These are phyloP conservation scores for Eruca vesicaria DNA, from an alignment of 441 rosid species.

Conservation along the genomic window DNA sequence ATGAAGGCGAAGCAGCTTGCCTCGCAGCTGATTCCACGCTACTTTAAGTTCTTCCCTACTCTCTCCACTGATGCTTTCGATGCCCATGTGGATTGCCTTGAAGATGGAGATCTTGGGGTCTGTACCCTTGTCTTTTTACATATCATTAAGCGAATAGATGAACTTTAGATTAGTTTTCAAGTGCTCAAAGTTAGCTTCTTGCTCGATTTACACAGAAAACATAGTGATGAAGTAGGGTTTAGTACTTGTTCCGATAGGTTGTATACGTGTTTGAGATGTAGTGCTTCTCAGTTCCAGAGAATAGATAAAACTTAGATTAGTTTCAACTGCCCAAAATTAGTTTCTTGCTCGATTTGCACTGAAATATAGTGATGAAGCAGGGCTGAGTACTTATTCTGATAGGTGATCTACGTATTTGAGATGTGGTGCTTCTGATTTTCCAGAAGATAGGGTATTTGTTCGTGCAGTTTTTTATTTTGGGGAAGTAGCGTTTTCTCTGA, in stretches of 20 bases:
- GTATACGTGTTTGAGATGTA: not conserved
- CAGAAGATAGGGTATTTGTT: not conserved
- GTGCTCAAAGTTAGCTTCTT: constrained; percentile 3
- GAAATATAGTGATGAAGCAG: not conserved
- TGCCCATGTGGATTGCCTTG: constrained; percentile 83
- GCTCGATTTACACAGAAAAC: not conserved
- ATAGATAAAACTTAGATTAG: not conserved
- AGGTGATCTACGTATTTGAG: not conserved
- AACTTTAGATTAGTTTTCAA: not conserved
- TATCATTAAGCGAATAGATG: too few relatives aligned
- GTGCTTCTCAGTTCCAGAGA: not conserved
- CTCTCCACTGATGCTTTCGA: constrained; percentile 65
- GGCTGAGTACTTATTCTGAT: not conserved
- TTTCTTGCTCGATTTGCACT: not conserved
- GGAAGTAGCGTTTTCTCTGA: too few relatives aligned
- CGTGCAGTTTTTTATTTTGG: not conserved
- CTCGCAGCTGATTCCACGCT: constrained; percentile 97
- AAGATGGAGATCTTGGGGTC: constrained; percentile 86
- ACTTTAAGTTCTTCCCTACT: constrained; percentile 92
- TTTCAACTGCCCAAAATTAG: not conserved
- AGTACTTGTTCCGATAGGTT: not conserved
- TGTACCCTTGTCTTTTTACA: constrained; percentile 24
- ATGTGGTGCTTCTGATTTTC: not conserved
- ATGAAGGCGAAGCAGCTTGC: constrained; percentile 91
- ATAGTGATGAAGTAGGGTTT: not conserved